These are phyloP conservation scores for Boletus subparvulus DNA, from an alignment of 768 basidiomycete species.

Conservation along the genomic window DNA sequence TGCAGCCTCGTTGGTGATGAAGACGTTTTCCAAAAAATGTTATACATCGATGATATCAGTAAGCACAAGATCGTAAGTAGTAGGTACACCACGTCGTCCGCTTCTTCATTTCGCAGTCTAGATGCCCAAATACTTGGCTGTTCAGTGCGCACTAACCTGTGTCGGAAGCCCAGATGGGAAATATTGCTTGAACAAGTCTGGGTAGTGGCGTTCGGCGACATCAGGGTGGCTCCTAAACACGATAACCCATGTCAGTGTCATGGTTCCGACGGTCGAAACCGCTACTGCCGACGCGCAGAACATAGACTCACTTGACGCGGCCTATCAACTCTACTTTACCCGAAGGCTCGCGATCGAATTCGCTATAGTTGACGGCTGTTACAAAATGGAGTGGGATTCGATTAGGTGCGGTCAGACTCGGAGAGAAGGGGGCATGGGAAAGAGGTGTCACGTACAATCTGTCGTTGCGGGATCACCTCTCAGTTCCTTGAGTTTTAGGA, in stretches of 20 bases:
- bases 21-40: background rate
- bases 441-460: slow-evolving; percentile 52
- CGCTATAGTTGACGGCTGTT: slow-evolving; percentile 76
- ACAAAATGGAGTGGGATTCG: background rate
- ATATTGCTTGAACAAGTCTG: slow-evolving; percentile 63
- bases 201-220: slow-evolving; percentile 75
- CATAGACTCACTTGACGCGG: slow-evolving; percentile 63
- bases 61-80: background rate
- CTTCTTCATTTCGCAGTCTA: background rate
- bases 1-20: too few relatives aligned
- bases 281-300: background rate
- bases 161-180: slow-evolving; percentile 66
- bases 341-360: slow-evolving; percentile 67
- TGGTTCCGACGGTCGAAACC: background rate
- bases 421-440: too few relatives aligned
- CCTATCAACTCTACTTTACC: slow-evolving; percentile 76
- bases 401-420: background rate
- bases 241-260: background rate
- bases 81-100: background rate
- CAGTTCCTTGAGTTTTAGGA: slow-evolving; percentile 55
- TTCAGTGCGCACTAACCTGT: slow-evolving; percentile 48
- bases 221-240: slow-evolving; percentile 75
- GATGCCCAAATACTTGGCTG: background rate
- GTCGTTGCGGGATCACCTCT: slow-evolving; percentile 55
- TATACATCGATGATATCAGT: background rate